phyloP scores from a whole-genome alignment of 352 stramenopile species.

The Albugo laibachii region DNA sequence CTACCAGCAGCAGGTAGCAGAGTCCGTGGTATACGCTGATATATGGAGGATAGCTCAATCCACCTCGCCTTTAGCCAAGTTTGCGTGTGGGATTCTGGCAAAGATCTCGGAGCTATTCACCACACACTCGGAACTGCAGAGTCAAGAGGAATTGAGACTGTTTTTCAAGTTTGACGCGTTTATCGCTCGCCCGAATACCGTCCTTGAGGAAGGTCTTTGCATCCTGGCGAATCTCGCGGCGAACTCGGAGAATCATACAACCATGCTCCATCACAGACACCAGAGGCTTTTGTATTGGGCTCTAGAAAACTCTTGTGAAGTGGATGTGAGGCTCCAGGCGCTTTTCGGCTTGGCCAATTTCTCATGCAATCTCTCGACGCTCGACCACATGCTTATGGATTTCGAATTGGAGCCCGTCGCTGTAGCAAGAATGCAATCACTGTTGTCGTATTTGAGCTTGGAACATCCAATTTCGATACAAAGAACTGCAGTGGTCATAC shows the following conservation, averaged over 20 bases:
- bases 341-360: conserved; percentile 83
- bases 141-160: conserved; percentile 49
- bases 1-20: too few species aligned
- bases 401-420: too few species aligned
- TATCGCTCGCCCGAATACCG: conserved; percentile 3
- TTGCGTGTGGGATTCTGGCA: conserved; percentile 68
- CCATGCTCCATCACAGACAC: conserved; percentile 50
- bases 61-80: conserved; percentile 18
- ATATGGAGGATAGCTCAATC: too few species aligned
- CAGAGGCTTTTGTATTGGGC: conserved; percentile 68
- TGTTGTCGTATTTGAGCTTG: too few species aligned
- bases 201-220: conserved; percentile 50
- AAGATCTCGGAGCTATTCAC: conserved; percentile 87
- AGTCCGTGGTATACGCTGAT: too few species aligned
- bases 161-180: conserved; percentile 43
- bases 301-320: conserved; percentile 31
- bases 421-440: too few species aligned
- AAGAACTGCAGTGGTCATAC: too few species aligned
- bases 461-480: too few species aligned
- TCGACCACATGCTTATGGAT: too few species aligned
- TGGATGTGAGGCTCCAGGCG: conserved; percentile 65
- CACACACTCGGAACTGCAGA: conserved; percentile 71
- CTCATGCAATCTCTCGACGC: conserved; percentile 29
- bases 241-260: conserved; percentile 77
- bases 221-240: conserved; percentile 38